phyloP scores from a whole-genome alignment of 2,329 filamentous ascomycete species.

The Tolypocladium tropicale region DNA sequence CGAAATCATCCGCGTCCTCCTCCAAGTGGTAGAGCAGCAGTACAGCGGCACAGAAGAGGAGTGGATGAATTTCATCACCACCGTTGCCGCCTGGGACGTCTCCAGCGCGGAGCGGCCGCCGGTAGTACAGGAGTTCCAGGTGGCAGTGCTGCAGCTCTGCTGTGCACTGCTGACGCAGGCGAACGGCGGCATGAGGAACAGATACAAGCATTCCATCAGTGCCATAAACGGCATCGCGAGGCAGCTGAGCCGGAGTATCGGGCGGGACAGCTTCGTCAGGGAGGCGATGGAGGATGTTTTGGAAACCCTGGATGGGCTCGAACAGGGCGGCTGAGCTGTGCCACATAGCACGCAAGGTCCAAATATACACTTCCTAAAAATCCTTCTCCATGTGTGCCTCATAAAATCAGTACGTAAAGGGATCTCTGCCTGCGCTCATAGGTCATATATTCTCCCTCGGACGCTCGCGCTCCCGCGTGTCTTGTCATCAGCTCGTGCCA shows the following conservation, averaged over 20 bases:
- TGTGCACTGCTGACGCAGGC: slow-evolving; percentile 39
- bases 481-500: background rate
- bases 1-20: slow-evolving; percentile 45
- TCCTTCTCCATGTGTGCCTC: no score
- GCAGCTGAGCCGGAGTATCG: slow-evolving; percentile 26
- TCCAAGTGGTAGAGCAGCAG: slow-evolving; percentile 39
- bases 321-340: background rate
- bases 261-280: slow-evolving; percentile 19
- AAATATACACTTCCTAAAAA: no score
- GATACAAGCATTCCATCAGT: slow-evolving; percentile 40
- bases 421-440: background rate
- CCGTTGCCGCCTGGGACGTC: slow-evolving; percentile 36
- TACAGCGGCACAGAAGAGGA: slow-evolving; percentile 33
- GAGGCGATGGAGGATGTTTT: slow-evolving; percentile 37
- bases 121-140: slow-evolving; percentile 35
- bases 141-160: slow-evolving; percentile 46
- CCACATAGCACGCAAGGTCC: no score
- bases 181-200: slow-evolving; percentile 32
- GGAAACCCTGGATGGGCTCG: slow-evolving; percentile 13
- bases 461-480: background rate
- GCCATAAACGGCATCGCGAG: slow-evolving; percentile 38
- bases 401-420: background rate
- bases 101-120: slow-evolving; percentile 17
- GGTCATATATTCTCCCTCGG: background rate
- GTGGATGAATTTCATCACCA: slow-evolving; percentile 47